Conservation (phyloP, 176 grass and related monocot species). For the Triticum monococcum region DNA sequence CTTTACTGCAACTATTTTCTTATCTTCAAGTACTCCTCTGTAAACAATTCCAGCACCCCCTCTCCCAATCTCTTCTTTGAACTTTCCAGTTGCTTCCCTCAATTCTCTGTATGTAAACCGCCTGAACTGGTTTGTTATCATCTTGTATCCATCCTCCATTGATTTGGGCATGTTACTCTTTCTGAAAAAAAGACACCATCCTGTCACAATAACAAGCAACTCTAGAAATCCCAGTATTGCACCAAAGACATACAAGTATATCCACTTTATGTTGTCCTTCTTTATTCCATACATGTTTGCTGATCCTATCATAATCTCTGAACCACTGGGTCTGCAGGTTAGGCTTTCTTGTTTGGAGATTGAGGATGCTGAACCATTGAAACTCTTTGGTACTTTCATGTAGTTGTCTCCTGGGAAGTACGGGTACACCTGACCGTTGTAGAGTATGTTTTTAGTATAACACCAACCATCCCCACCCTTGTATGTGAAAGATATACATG, state of each 20-base stretch:
- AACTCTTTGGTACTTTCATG: slow-evolving; percentile 60
- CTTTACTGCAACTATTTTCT: slow-evolving; percentile 76
- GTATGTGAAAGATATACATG: slow-evolving; percentile 57
- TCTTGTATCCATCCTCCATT: slow-evolving; percentile 69
- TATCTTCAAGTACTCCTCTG: slow-evolving; percentile 68
- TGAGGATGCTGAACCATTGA: slow-evolving; percentile 15
- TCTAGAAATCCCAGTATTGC: slow-evolving; percentile 54
- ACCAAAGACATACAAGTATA: slow-evolving; percentile 60
- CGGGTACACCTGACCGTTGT: slow-evolving; percentile 48
- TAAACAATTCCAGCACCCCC: slow-evolving; percentile 63
- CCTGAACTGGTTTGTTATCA: slow-evolving; percentile 73
- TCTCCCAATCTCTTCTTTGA: slow-evolving; percentile 80
- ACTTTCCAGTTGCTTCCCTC: slow-evolving; percentile 66
- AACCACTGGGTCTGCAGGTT: slow-evolving; percentile 20
- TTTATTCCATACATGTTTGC: slow-evolving; percentile 44
- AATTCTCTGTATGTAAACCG: slow-evolving; percentile 68
- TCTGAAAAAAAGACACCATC: slow-evolving; percentile 68
- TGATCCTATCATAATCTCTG: slow-evolving; percentile 19
- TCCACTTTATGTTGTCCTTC: slow-evolving; percentile 58
- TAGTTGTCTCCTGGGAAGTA: slow-evolving; percentile 60
- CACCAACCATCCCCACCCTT: slow-evolving; percentile 47
- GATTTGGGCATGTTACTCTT: slow-evolving; percentile 42
- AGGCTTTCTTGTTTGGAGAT: slow-evolving; percentile 16
- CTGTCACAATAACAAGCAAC: slow-evolving; percentile 43
- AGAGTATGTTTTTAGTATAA: slow-evolving; percentile 56